Base-by-base conservation (phyloP, 257 asterid species). In the Penstemon eatonii region DNA sequence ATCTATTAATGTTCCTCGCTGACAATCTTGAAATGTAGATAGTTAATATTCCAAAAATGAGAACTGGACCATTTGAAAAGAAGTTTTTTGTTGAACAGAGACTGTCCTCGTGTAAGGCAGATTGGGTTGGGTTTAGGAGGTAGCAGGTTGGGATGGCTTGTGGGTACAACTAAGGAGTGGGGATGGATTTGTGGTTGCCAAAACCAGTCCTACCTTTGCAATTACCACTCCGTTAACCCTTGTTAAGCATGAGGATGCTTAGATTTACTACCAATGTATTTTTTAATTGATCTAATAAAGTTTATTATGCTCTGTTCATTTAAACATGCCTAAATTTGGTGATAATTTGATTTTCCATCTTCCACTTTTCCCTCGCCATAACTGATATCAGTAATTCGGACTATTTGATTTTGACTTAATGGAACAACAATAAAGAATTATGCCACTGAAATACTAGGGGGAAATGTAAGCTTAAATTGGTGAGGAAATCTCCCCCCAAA, bases 281-380 rank as follows among this genome's bases (percentile, higher is more conserved):
- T 19, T 41, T 58, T 10, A 44, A 36, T 8, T 59, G 25, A 39
- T 70, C 37, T 76, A 51, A 44, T 60, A 49, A 70, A 50, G 4
- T 19, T 50, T 13, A n/a, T 25, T 44, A 5, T 42, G 44, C 18
- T 56, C 6, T 49, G 8, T 39, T 4, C 56, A 19, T 37, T 33
- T 4, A 1, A 11, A 57, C 42, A 13, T 66, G 8, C 39, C 59
- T 9, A 54, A 46, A 67, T 3, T 1, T 15, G 39, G 39, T 64
- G 36, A 50, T 60, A 5, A 11, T 38, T 0, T 33, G 45, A 45
- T 49, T 12, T 51, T 7, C 53, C 45, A 38, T 33, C 56, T 46
- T 38, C 51, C 5, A 39, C 55, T 60, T 41, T 50, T 68, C 41
- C 12, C 7, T 65, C 18, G 5, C 15, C 13, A 7, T 25, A 66